Evolutionary conservation across 2,329 filamentous ascomycete genomes (phyloP).

Genomic region (Cadophora sp.): DNA sequence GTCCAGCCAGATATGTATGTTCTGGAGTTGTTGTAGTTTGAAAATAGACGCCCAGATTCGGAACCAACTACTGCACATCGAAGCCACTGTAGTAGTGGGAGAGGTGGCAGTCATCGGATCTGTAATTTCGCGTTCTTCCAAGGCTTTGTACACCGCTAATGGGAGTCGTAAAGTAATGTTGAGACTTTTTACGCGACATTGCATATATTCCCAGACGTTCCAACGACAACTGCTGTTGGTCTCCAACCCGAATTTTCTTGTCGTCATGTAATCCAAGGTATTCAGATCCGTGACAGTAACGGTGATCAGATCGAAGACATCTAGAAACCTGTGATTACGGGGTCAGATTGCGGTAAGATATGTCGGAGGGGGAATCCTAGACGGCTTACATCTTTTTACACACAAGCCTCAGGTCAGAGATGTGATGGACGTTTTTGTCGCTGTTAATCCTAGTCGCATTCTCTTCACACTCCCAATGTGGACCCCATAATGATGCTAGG

Average conservation of each 20-base stretch:
- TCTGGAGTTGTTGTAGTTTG: not conserved
- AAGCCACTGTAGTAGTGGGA: not conserved
- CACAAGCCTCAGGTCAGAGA: not conserved
- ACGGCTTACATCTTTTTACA: constrained; percentile 5
- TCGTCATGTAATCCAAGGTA: not conserved
- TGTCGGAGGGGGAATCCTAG: not conserved
- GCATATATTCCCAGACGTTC: not conserved
- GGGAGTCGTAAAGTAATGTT: constrained; percentile 5
- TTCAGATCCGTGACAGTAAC: constrained; percentile 9
- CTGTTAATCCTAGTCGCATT: not conserved
- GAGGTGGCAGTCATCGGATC: not conserved
- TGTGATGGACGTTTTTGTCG: not conserved
- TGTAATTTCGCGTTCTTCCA: not conserved
- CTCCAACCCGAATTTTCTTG: not conserved
- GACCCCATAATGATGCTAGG: constrained; percentile 2
- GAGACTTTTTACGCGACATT: not conserved
- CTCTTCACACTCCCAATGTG: constrained; percentile 16
- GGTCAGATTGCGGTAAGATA: not conserved
- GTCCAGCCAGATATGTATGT: constrained; percentile 9
- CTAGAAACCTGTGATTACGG: constrained; percentile 1
- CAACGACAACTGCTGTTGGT: not conserved
- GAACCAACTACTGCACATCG: not conserved
- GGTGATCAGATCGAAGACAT: not conserved
- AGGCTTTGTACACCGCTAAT: constrained; percentile 1
- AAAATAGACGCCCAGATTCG: not conserved